Base-by-base conservation (phyloP, 352 stramenopile genomes). In the Pythium apleroticum region DNA sequence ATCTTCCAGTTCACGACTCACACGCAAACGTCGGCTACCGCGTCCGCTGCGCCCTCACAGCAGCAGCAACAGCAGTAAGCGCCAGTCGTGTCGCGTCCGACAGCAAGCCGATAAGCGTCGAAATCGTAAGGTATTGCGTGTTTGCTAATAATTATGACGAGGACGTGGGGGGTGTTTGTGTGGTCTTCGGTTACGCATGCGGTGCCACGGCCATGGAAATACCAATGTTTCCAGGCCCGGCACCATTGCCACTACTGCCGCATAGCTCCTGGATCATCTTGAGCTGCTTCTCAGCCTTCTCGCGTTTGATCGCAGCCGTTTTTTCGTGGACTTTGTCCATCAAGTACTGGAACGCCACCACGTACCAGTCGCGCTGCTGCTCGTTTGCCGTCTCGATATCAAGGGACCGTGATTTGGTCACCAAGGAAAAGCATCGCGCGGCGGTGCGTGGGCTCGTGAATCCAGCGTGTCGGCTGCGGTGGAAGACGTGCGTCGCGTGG, bases 241-340 rank as follows among this genome's bases (percentile, higher is more conserved):
- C 24, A 4, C 30, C 39, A 2, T 25, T 41, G 4, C 56, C 54
- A 8, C 77, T 75, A 37, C 70, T 60, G 11, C 63, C 65, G 57
- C 79, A 88, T 37, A 93, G 72, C 63, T 95, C 83, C 41, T 92
- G 82, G 39, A 95, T 71, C 75, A 93, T 76, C 19, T 80, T 81
- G 19, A 93, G 72, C 61, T 91, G 81, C 58, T 85, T 81, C 68
- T 95, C 86, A 25, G 82, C 86, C 62, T 86, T 83, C 41, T 91
- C 84, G 9, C 84, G 86, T 52, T 91, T 81, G 59, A 91, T 76
- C 20, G 85, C 84, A 0, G 81, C 81, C 1, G 81, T 91, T 45
- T 92, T 92, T 69, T 95, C 86, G 56, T 89, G 79, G 45, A 95
- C 85, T 55, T 95, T 95, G 65, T 95, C 82, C 52, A 93, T 72